Evolutionary conservation across 805 yeast genomes (phyloP).

Genomic region (Lipomyces kockii): DNA sequence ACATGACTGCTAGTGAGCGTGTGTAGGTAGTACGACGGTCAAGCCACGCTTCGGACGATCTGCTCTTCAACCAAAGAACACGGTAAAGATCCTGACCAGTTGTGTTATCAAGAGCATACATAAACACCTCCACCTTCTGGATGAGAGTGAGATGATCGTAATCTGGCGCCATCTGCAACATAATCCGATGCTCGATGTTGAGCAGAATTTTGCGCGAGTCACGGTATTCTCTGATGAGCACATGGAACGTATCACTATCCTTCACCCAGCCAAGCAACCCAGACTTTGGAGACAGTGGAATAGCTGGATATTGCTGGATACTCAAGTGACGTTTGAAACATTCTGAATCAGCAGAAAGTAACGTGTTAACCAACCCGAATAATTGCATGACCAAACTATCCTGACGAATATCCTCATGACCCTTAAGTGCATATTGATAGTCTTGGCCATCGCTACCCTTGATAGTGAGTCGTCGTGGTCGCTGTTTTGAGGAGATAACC

Average conservation of each 20-base stretch:
- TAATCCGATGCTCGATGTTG: constrained; percentile 91
- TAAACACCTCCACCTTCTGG: constrained; percentile 95
- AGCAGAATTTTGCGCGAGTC: constrained; percentile 86
- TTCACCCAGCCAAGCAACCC: constrained; percentile 98
- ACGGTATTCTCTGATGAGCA: constrained; percentile 86
- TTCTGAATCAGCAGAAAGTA: constrained; percentile 87
- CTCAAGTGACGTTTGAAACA: constrained; percentile 95
- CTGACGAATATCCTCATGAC: constrained; percentile 97
- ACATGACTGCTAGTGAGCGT: constrained; percentile 95
- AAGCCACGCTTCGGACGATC: constrained; percentile 96
- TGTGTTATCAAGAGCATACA: constrained; percentile 92
- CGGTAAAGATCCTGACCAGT: constrained; percentile 95
- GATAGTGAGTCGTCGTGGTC: constrained; percentile 83
- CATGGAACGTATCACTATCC: constrained; percentile 95
- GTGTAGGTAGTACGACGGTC: constrained; percentile 97
- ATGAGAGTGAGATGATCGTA: constrained; percentile 85
- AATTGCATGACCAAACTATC: constrained; percentile 97
- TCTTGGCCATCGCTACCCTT: constrained; percentile 91
- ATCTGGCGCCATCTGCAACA: constrained; percentile 98
- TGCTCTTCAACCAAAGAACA: constrained; percentile 93
- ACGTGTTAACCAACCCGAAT: constrained; percentile 91
- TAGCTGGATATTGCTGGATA: constrained; percentile 89
- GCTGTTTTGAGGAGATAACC: constrained; percentile 91
- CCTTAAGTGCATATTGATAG: constrained; percentile 81
- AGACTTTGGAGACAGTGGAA: constrained; percentile 95